Percentiles rank a stretch among this genome's conserved stretches.
These are phyloP conservation scores for Starmerella apicola DNA, from an alignment of 805 yeast species.

Conservation along the genomic window DNA sequence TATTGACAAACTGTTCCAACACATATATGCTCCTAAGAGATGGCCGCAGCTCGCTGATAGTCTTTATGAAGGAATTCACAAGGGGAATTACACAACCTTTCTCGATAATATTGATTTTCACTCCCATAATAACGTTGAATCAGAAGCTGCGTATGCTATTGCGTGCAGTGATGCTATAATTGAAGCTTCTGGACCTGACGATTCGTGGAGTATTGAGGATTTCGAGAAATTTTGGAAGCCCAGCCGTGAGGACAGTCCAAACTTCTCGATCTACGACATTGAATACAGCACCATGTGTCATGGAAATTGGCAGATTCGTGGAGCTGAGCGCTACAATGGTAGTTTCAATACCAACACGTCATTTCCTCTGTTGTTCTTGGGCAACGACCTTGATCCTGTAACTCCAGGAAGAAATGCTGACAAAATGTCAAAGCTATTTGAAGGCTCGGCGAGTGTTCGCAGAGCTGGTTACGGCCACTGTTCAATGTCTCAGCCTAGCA, in stretches of 20 bases:
- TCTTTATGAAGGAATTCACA: conserved; percentile 10
- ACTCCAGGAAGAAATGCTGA: conserved; percentile 19
- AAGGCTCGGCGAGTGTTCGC: conserved; percentile 14
- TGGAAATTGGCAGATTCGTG: conserved; percentile 7
- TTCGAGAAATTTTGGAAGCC: conserved; percentile 4
- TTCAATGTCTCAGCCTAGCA: conserved; percentile 19
- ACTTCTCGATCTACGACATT: conserved; percentile 6
- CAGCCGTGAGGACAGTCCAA: conserved; percentile 1
- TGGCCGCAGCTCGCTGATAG: conserved; percentile 15
- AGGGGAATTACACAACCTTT: background rate
- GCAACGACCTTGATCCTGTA: conserved; percentile 20
- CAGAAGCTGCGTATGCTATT: conserved; percentile 3
- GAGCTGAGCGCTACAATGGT: conserved; percentile 6
- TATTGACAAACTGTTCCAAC: conserved; percentile 7
- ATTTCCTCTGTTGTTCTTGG: conserved; percentile 14
- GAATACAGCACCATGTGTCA: conserved; percentile 5
- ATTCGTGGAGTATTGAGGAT: conserved; percentile 5
- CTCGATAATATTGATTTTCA: too few species aligned
- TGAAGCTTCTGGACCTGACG: background rate
- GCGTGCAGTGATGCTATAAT: conserved; percentile 4
- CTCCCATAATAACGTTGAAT: background rate
- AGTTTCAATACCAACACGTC: conserved; percentile 4
- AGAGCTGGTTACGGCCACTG: conserved; percentile 20
- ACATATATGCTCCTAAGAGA: conserved; percentile 13
- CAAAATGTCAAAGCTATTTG: conserved; percentile 11